Evolutionary conservation across 2,329 filamentous ascomycete species (phyloP), one percentile per base, ranked within the genome.

Genomic region (Epichloe scottii): DNA sequence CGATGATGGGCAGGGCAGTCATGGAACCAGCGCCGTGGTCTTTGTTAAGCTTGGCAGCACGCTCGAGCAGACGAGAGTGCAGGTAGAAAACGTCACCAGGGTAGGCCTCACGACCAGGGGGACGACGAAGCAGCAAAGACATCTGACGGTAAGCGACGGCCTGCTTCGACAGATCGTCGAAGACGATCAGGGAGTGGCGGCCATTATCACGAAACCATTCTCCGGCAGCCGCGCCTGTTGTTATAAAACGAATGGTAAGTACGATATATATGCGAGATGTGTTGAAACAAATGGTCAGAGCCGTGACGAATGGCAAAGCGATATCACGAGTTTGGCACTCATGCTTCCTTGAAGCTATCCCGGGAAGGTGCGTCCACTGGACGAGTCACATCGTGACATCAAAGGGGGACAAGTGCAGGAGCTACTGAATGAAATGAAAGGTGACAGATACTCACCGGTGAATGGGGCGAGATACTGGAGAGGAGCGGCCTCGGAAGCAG

Each of bases 11-110:
- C 57, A 98, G 86, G 61, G 93, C 91, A 74, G 93, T 98, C 74
- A 97, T 82, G 63, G 91, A 97, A 71, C 93, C 93, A 75, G 88
- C 89, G 68, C 90, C 89, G 69, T 86, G 88, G 76, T 88, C 91
- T 72, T 90, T 79, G 82, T 85, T 95, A 84, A 98, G 89, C 87
- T 98, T 98, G 77, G 93, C 93, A 56, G 93, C 88, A 85, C 93
- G 93, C 83, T 98, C 93, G 62, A 98, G 83, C 56, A 98, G 88
- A 85, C 93, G 90, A 64, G 93, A 96, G 85, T 96, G 91, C 64
- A 96, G 87, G 78, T 96, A 96, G 85, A 96, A 96, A 63, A 97
- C 90, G 67, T 97, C 91, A 81, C 93, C 93, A 66, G 93, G 93
- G 80, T 95, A 98, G 57, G 91, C 91, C 84, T 97, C 93, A 90